Evolutionary conservation across 140 eudicot genomes (phyloP).

Genomic region (Cichorium intybus): DNA sequence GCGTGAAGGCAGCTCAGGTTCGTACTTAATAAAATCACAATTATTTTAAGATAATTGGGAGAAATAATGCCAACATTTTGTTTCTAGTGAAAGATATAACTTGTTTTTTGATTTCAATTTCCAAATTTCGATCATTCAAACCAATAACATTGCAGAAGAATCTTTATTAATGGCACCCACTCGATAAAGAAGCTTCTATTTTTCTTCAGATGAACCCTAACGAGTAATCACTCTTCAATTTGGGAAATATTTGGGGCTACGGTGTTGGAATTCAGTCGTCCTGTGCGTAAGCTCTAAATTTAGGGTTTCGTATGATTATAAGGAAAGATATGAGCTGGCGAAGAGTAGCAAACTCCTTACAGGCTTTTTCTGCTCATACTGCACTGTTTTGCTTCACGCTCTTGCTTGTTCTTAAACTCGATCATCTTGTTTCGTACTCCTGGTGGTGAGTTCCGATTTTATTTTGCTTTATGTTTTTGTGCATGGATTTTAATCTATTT

Average conservation of each 20-base stretch:
- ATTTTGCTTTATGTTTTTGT: background rate
- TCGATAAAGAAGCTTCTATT: conserved; percentile 9
- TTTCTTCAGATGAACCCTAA: conserved; percentile 22
- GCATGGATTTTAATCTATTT: background rate
- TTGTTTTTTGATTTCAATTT: conserved; percentile 12
- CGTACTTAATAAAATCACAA: background rate
- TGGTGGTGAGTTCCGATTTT: conserved; percentile 60
- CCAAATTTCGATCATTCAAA: conserved; percentile 17
- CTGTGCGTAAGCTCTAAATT: background rate
- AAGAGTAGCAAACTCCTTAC: conserved; percentile 66
- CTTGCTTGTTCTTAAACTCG: conserved; percentile 65
- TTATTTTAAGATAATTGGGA: background rate
- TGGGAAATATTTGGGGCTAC: background rate
- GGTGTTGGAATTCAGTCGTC: background rate
- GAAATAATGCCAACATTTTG: conserved; percentile 8
- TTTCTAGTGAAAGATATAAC: conserved; percentile 5
- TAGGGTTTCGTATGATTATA: conserved; percentile 27
- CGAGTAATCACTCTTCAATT: conserved; percentile 19
- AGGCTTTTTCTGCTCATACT: conserved; percentile 62
- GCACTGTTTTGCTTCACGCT: conserved; percentile 60
- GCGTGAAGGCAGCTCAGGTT: conserved; percentile 29
- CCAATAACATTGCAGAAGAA: conserved; percentile 8
- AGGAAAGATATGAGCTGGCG: conserved; percentile 69
- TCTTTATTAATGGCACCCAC: conserved; percentile 13
- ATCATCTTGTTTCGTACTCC: conserved; percentile 45